These are phyloP conservation scores for Phytophthora hybrid DNA, from an alignment of 352 stramenopile genomes.

Conservation along the genomic window DNA sequence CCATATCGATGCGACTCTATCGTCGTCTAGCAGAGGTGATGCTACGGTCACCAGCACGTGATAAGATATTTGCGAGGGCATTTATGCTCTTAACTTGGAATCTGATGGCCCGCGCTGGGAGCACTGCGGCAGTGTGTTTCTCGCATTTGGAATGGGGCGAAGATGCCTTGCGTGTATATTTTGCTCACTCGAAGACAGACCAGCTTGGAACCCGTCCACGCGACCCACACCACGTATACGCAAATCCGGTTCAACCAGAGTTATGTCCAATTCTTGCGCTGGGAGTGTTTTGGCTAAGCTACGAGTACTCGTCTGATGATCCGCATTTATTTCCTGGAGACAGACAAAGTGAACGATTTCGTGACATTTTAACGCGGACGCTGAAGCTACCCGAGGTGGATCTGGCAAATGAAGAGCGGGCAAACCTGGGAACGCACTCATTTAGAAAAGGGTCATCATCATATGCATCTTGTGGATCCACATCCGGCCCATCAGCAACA, in stretches of 20 bases:
- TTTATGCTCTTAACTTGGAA: constrained; percentile 39
- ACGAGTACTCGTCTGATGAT: neutral
- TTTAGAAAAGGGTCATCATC: too few species aligned
- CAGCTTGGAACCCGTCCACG: constrained; percentile 19
- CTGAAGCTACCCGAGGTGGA: too few species aligned
- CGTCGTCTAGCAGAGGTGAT: constrained; percentile 15
- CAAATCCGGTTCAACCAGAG: constrained; percentile 36
- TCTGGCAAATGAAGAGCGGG: too few species aligned
- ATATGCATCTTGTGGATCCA: too few species aligned
- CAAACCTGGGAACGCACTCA: too few species aligned
- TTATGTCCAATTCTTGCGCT: constrained; percentile 45
- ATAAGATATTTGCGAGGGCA: constrained; percentile 33
- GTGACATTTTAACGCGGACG: neutral
- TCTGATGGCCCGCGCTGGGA: constrained; percentile 30
- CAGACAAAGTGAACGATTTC: neutral
- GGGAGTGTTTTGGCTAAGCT: constrained; percentile 2
- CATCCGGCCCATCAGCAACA: too few species aligned
- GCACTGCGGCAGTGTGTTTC: constrained; percentile 27
- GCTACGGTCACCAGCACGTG: constrained; percentile 1
- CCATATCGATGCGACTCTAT: constrained; percentile 20
- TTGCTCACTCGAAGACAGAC: constrained; percentile 50
- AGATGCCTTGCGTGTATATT: constrained; percentile 45
- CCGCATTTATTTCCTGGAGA: neutral
- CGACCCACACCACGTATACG: constrained; percentile 45
- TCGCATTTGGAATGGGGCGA: constrained; percentile 36